Percentiles rank a stretch among this genome's conserved stretches.
Conservation (phyloP, 2,329 filamentous ascomycete genomes). For the Allantophomopsis lycopodina region DNA sequence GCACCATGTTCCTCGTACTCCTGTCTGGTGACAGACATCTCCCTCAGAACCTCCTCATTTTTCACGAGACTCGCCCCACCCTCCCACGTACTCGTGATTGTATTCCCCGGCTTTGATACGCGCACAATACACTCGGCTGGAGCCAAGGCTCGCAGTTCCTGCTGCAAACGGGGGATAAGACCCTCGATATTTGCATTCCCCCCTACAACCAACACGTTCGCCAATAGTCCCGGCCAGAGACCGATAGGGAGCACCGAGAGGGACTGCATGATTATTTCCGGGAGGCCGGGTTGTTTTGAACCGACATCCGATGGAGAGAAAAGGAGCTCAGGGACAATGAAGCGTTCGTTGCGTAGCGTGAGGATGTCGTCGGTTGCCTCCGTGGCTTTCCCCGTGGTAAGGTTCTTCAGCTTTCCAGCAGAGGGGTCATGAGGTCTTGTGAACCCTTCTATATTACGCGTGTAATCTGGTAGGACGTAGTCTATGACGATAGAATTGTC, state of each 20-base stretch:
- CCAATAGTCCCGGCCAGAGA: constrained; percentile 69
- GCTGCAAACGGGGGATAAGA: constrained; percentile 66
- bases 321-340: constrained; percentile 76
- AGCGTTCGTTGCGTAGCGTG: constrained; percentile 83
- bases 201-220: constrained; percentile 81
- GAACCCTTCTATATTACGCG: constrained; percentile 46
- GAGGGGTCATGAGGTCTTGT: constrained; percentile 66
- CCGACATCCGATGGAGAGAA: constrained; percentile 82
- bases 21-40: constrained; percentile 64
- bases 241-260: constrained; percentile 64
- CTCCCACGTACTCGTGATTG: constrained; percentile 71
- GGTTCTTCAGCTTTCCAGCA: constrained; percentile 32
- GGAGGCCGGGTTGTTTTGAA: constrained; percentile 68
- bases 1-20: constrained; percentile 85
- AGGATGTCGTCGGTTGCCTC: constrained; percentile 60
- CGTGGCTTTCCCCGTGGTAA: constrained; percentile 25
- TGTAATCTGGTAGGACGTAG: constrained; percentile 80
- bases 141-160: constrained; percentile 57
- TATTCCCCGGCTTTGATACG: constrained; percentile 55
- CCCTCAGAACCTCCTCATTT: constrained; percentile 48
- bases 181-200: constrained; percentile 72
- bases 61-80: constrained; percentile 68
- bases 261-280: constrained; percentile 71
- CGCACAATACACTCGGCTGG: constrained; percentile 68
- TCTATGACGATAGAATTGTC: constrained; percentile 60